phyloP scores from a whole-genome alignment of 1,139 yeast genomes.

The Saccharomyces hybrid region DNA sequence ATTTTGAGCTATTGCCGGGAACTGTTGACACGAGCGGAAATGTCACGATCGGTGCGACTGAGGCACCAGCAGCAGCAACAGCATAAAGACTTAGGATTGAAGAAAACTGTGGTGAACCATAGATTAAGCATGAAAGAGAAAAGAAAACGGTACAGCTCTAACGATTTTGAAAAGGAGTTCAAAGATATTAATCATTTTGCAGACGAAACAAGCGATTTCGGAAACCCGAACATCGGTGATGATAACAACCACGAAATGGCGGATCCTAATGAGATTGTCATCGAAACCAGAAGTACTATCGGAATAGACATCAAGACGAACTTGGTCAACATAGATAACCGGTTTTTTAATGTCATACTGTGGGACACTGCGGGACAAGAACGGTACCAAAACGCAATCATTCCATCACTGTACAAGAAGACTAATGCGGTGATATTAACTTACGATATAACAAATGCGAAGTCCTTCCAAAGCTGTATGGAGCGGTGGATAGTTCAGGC shows the following conservation, averaged over 20 bases:
- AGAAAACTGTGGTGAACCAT: background rate
- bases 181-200: conserved; percentile 1
- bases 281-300: conserved; percentile 40
- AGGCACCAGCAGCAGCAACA: background rate
- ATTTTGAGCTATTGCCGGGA: conserved; percentile 37
- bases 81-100: background rate
- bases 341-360: conserved; percentile 43
- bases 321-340: conserved; percentile 54
- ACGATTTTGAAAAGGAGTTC: conserved; percentile 28
- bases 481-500: conserved; percentile 39
- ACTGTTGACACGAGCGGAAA: conserved; percentile 24
- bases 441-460: conserved; percentile 51
- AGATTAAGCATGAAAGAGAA: conserved; percentile 14
- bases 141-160: conserved; percentile 29
- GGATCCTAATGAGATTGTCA: conserved; percentile 22
- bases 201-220: background rate
- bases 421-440: conserved; percentile 56
- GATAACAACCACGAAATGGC: background rate
- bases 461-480: conserved; percentile 45
- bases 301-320: conserved; percentile 60
- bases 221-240: background rate
- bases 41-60: conserved; percentile 9
- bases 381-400: conserved; percentile 46
- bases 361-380: conserved; percentile 66
- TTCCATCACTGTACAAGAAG: conserved; percentile 54